Base-by-base conservation (phyloP, 2,329 filamentous ascomycete species). In the Endoconidiophora polonica region DNA sequence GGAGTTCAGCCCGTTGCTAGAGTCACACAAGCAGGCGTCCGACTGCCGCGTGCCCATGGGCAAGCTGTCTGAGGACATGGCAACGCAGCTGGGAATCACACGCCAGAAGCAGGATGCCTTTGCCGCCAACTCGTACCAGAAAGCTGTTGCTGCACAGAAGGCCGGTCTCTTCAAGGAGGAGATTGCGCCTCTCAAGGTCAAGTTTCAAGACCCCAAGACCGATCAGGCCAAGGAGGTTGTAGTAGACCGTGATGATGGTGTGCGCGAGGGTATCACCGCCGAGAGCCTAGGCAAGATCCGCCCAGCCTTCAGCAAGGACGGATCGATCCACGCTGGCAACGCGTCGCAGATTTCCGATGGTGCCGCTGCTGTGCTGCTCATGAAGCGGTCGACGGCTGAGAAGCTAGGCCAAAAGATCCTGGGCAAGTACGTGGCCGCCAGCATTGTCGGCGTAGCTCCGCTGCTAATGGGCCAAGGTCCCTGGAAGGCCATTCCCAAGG, bases 1-100 rank as follows among this genome's bases (percentile, higher is more conserved):
- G 55, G 91, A 96, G 67, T 95, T 96, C 74, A 91, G 85, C 26
- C 86, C 94, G 46, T 75, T 86, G 48, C 79, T 96, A 56, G 85
- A 95, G 62, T 76, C 71, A 59, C 76, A 90, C 71, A 74, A 78
- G 56, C 82, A 91, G 62, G 76, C 88, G 22, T 83, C 83, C 60
- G 93, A 95, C 75, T 98, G 91, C 79, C 95, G 94, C 70, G 90
- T 96, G 2, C 81, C 87, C 63, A 96, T 96, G 91, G 90, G 90
- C 59, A 76, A 87, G 9, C 73, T 96, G 46, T 94, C 86, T 24
- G 91, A 98, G 68, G 67, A 90, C 61, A 95, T 96, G 90, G 91
- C 90, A 58, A 83, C 86, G 67, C 86, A 87, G 63, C 78, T 82
- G 59, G 72, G 74, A 53, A 77, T 96, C 61, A 61, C 70, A 52